phyloP scores from a whole-genome alignment of 2,329 filamentous ascomycete species.

The Trichoderma sp. region DNA sequence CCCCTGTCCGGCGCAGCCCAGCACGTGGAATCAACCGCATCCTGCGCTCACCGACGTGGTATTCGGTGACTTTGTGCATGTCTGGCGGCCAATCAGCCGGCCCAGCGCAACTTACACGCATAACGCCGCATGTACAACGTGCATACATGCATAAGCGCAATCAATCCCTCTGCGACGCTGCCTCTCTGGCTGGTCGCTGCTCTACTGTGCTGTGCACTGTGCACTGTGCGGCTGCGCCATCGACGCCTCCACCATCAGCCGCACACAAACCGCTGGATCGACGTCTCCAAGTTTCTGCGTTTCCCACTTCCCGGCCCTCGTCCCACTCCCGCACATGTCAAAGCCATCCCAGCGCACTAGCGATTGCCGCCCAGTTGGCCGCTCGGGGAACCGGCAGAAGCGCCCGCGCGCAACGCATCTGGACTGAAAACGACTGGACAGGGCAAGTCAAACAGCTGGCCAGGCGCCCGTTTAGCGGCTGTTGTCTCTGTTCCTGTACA shows the following conservation, averaged over 20 bases:
- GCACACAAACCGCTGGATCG: constrained; percentile 15
- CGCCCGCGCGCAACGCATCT: constrained; percentile 17
- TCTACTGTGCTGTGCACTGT: too few species aligned
- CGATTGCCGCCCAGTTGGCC: constrained; percentile 19
- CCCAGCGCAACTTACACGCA: constrained; percentile 17
- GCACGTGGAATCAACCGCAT: constrained; percentile 14
- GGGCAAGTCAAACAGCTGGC: not conserved
- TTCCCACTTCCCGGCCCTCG: constrained; percentile 20
- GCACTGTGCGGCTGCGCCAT: not conserved
- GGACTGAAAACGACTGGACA: not conserved
- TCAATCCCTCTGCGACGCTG: not conserved
- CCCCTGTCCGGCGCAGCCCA: not conserved
- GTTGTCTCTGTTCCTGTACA: not conserved
- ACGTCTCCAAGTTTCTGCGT: not conserved
- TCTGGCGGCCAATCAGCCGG: constrained; percentile 8
- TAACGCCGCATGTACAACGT: constrained; percentile 7
- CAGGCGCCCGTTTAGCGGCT: not conserved
- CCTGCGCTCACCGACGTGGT: constrained; percentile 18
- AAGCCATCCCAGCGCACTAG: constrained; percentile 22
- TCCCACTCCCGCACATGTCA: constrained; percentile 24
- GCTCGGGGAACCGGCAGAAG: constrained; percentile 21
- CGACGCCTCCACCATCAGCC: constrained; percentile 18
- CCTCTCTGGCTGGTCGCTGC: too few species aligned
- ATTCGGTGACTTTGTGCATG: constrained; percentile 19
- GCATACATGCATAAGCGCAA: constrained; percentile 15